A percentile compares a stretch with the other conserved stretches of the same genome.
phyloP scores from a whole-genome alignment of 768 basidiomycete species.

The Amanita exitialis region DNA sequence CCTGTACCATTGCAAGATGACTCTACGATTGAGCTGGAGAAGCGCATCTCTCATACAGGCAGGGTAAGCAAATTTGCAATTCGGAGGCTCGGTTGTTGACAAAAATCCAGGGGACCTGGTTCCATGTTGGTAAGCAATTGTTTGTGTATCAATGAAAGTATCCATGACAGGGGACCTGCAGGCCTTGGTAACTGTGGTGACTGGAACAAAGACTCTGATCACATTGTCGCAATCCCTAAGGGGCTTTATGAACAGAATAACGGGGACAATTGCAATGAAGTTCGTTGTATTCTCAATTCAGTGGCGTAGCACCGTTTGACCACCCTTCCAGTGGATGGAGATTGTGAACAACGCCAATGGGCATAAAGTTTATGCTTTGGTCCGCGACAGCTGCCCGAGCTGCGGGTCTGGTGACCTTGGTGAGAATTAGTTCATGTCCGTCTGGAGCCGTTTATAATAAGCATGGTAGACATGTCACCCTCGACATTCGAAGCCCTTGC shows the following conservation, averaged over 20 bases:
- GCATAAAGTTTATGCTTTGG: conserved; percentile 35
- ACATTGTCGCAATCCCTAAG: conserved; percentile 54
- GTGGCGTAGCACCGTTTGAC: conserved; percentile 7
- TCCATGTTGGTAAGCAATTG: background rate
- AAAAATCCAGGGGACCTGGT: conserved; percentile 1
- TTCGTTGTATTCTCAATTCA: conserved; percentile 16
- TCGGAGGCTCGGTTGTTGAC: background rate
- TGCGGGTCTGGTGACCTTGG: conserved; percentile 49
- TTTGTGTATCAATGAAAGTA: background rate
- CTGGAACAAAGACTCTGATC: conserved; percentile 33
- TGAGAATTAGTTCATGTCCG: conserved; percentile 19
- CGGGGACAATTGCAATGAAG: conserved; percentile 54
- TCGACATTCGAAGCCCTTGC: conserved; percentile 46
- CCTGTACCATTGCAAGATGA: background rate
- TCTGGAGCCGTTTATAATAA: background rate
- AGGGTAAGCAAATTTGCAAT: background rate
- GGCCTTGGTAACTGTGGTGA: conserved; percentile 57
- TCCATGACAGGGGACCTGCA: conserved; percentile 7
- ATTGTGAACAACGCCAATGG: conserved; percentile 38
- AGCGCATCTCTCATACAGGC: background rate
- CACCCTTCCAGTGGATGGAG: conserved; percentile 37
- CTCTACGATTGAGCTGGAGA: background rate
- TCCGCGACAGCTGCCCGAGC: conserved; percentile 48
- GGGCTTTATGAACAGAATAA: conserved; percentile 37
- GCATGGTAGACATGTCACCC: conserved; percentile 52